phyloP scores from a whole-genome alignment of 139 green algal species.

The Closterium sp. region DNA sequence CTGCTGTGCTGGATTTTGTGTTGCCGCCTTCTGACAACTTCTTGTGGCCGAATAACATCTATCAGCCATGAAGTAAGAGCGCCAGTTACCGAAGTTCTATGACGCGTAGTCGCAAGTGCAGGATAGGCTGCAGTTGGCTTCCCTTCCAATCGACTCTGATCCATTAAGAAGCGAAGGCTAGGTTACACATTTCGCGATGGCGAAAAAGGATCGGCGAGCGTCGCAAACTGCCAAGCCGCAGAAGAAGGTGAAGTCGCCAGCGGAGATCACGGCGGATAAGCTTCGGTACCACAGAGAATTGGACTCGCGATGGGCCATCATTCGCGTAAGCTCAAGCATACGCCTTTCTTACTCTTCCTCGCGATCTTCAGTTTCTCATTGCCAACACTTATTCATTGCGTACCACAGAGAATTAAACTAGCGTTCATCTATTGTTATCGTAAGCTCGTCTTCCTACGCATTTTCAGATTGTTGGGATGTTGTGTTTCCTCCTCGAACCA shows the following conservation, averaged over 20 bases:
- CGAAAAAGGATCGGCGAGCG: background rate
- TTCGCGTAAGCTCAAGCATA: slow-evolving; percentile 23
- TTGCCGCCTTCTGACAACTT: too few relatives aligned
- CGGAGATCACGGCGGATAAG: slow-evolving; percentile 25
- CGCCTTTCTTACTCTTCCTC: too few relatives aligned
- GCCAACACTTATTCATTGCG: background rate
- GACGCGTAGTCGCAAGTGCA: background rate
- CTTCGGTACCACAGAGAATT: slow-evolving; percentile 45
- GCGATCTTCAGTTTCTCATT: too few relatives aligned
- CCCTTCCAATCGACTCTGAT: too few relatives aligned
- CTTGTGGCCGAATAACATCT: too few relatives aligned
- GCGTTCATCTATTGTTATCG: slow-evolving; percentile 27
- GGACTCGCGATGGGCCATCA: slow-evolving; percentile 41
- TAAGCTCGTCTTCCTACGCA: slow-evolving; percentile 5
- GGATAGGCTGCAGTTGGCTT: background rate
- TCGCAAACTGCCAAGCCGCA: background rate
- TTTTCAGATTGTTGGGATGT: background rate
- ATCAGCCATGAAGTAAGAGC: too few relatives aligned
- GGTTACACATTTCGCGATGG: background rate
- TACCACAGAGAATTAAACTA: slow-evolving; percentile 46
- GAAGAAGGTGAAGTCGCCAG: slow-evolving; percentile 12
- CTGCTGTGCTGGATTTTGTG: too few relatives aligned
- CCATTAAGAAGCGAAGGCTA: too few relatives aligned
- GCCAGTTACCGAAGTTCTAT: too few relatives aligned
- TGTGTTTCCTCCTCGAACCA: too few relatives aligned